phyloP scores from a whole-genome alignment of 139 green algal species.

The Ostreobium quekettii region DNA sequence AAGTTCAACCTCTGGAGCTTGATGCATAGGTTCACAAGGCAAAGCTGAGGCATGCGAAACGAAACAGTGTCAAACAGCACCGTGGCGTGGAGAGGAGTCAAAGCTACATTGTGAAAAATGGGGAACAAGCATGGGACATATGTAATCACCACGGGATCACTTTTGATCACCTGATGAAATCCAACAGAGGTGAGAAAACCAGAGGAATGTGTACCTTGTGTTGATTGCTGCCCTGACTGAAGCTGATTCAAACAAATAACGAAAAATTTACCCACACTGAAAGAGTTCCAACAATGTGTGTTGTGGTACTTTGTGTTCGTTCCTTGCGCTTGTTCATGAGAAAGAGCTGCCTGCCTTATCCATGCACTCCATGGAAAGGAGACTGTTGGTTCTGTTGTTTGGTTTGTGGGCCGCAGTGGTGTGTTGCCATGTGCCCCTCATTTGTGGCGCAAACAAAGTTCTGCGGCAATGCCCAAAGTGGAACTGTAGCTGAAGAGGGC shows the following conservation, averaged over 20 bases:
- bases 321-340: too few relatives aligned
- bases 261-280: too few relatives aligned
- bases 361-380: too few relatives aligned
- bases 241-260: neutral
- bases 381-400: too few relatives aligned
- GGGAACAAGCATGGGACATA: slow-evolving; percentile 45
- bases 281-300: slow-evolving; percentile 5
- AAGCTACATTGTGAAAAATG: slow-evolving; percentile 23
- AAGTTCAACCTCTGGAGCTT: neutral
- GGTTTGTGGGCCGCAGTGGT: too few relatives aligned
- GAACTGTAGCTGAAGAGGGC: too few relatives aligned
- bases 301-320: neutral
- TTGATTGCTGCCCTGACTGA: neutral
- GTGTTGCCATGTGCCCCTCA: too few relatives aligned
- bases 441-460: too few relatives aligned
- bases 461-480: too few relatives aligned
- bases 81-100: neutral
- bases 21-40: slow-evolving; percentile 74
- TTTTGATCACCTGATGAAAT: slow-evolving; percentile 33
- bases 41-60: slow-evolving; percentile 34
- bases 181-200: slow-evolving; percentile 35
- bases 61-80: neutral
- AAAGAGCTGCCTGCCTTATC: too few relatives aligned
- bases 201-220: neutral
- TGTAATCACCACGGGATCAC: slow-evolving; percentile 47